Evolutionary conservation across 306 rosid genomes (phyloP).

Genomic region (Lathyrus aphaca): DNA sequence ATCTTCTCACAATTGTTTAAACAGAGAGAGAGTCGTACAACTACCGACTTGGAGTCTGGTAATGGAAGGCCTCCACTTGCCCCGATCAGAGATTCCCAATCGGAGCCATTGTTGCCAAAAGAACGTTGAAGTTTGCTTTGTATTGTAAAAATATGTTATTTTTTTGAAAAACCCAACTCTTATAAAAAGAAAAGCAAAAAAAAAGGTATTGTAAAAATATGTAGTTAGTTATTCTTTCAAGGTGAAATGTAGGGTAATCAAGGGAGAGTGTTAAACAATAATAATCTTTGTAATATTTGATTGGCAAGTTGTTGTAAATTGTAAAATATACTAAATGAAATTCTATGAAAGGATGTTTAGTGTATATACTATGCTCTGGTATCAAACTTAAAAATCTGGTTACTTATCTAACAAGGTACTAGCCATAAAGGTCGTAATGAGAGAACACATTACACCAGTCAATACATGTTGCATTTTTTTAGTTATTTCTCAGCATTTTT

Average conservation of each 20-base stretch:
- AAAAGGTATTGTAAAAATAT: neutral
- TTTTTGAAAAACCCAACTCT: too few species aligned
- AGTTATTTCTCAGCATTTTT: too few species aligned
- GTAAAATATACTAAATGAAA: slow-evolving; percentile 25
- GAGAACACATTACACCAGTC: too few species aligned
- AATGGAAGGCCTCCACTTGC: slow-evolving; percentile 42
- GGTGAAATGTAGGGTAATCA: slow-evolving; percentile 20
- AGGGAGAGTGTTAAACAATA: slow-evolving; percentile 3
- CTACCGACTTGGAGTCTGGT: slow-evolving; percentile 69
- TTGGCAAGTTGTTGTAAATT: slow-evolving; percentile 42
- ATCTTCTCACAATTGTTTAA: slow-evolving; percentile 47
- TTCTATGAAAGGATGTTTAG: slow-evolving; percentile 4
- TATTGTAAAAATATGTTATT: slow-evolving; percentile 14
- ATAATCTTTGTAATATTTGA: slow-evolving; percentile 29
- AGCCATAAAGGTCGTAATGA: too few species aligned
- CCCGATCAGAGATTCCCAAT: slow-evolving; percentile 51
- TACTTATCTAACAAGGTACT: too few species aligned
- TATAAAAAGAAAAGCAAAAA: too few species aligned
- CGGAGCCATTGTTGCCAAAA: slow-evolving; percentile 73
- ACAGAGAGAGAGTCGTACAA: slow-evolving; percentile 51
- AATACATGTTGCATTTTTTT: too few species aligned
- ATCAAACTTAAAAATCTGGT: neutral
- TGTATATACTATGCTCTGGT: neutral
- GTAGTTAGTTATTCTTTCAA: slow-evolving; percentile 44
- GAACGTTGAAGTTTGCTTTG: slow-evolving; percentile 45